A percentile compares a stretch with the other conserved stretches of the same genome.
Conservation (phyloP, 2,329 filamentous ascomycete genomes). For the Cercospora sesami region DNA sequence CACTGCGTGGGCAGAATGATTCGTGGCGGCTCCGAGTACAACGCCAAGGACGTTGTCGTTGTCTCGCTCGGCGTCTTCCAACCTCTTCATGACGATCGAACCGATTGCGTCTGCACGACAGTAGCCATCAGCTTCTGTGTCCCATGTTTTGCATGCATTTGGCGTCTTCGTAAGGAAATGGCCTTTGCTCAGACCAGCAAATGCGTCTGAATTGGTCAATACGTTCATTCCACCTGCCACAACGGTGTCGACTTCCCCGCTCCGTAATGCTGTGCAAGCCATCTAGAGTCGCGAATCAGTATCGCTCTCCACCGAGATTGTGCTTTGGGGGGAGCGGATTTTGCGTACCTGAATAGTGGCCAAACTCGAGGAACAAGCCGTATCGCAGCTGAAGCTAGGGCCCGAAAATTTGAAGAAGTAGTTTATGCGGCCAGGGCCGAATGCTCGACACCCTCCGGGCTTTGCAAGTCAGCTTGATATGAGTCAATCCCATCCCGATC, state of each 20-base stretch:
- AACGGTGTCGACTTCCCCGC: conserved; percentile 34
- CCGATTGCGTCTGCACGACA: conserved; percentile 36
- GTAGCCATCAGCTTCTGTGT: conserved; percentile 36
- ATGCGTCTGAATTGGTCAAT: conserved; percentile 16
- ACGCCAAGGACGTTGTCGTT: conserved; percentile 35
- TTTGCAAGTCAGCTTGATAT: neutral
- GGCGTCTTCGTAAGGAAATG: conserved; percentile 31
- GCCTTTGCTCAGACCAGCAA: conserved; percentile 32
- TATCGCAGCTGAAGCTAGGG: conserved; percentile 34
- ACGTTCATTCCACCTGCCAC: conserved; percentile 37
- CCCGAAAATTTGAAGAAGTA: conserved; percentile 61
- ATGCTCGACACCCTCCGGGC: conserved; percentile 62
- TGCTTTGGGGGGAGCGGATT: neutral
- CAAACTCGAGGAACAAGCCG: conserved; percentile 36
- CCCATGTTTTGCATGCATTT: conserved; percentile 32
- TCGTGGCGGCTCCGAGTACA: conserved; percentile 19
- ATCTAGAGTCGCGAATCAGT: neutral
- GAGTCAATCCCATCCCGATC: too few relatives aligned
- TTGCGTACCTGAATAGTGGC: conserved; percentile 26
- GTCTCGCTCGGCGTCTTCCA: conserved; percentile 38
- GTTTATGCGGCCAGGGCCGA: conserved; percentile 66
- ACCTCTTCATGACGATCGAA: conserved; percentile 35
- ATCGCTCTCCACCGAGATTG: neutral
- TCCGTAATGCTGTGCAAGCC: conserved; percentile 34
- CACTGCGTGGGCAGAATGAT: conserved; percentile 21